Evolutionary conservation across 1,284 basidiomycete species (phyloP).

Genomic region (Trametes sp.): DNA sequence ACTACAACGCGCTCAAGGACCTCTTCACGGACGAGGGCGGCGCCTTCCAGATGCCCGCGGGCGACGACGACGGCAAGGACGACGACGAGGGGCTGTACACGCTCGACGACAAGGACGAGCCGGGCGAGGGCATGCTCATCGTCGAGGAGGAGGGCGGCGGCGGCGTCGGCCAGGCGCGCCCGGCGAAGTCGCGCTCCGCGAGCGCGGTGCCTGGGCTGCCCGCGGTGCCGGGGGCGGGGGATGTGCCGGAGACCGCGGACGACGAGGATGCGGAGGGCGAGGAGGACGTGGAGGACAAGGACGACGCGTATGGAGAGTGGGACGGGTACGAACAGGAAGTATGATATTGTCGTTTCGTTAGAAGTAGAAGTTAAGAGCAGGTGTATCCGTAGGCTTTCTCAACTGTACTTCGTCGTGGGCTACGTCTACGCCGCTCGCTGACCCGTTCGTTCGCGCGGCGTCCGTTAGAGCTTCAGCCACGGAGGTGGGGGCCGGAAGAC

Average conservation of each 20-base stretch:
- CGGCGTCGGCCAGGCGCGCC: slow-evolving; percentile 39
- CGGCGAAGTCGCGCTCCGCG: slow-evolving; percentile 27
- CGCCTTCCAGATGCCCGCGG: slow-evolving; percentile 40
- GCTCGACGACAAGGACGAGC: slow-evolving; percentile 62
- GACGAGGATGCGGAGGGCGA: slow-evolving; percentile 28
- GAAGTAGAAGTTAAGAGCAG: background rate
- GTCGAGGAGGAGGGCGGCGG: slow-evolving; percentile 55
- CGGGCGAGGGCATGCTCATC: slow-evolving; percentile 51
- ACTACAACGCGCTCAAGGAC: slow-evolving; percentile 85
- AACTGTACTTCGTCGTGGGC: background rate
- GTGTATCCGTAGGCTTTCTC: background rate
- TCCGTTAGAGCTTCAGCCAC: too few species aligned
- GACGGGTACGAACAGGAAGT: slow-evolving; percentile 56
- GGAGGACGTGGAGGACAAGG: slow-evolving; percentile 44
- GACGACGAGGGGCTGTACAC: slow-evolving; percentile 43
- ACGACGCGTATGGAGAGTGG: slow-evolving; percentile 47
- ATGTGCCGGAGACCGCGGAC: slow-evolving; percentile 26
- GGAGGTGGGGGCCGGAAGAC: too few species aligned
- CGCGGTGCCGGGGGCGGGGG: slow-evolving; percentile 19
- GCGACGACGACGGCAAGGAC: slow-evolving; percentile 47
- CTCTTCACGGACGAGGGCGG: slow-evolving; percentile 67
- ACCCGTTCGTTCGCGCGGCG: background rate
- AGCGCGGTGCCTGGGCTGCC: slow-evolving; percentile 20
- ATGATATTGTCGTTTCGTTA: slow-evolving; percentile 20
- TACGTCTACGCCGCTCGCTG: background rate